Conservation (phyloP, 768 basidiomycete genomes). For the Steccherinum ochraceum region DNA sequence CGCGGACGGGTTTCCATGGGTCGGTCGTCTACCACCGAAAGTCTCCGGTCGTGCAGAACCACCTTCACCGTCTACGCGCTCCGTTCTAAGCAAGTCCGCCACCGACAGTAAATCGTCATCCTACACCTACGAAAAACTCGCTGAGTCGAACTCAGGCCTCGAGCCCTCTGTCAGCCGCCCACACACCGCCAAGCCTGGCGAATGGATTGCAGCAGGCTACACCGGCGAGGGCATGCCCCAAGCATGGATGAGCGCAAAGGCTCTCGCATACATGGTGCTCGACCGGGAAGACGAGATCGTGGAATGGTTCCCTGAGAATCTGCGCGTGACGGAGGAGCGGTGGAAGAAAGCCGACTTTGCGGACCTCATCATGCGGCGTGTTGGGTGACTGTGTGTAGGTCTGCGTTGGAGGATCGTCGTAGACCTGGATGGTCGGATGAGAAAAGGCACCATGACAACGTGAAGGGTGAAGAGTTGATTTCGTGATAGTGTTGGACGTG, state of each 20-base stretch:
- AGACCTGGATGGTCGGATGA: too few relatives aligned
- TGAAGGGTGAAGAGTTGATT: too few relatives aligned
- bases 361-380: conserved; percentile 17
- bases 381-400: not conserved
- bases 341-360: conserved; percentile 40
- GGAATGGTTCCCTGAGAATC: conserved; percentile 46
- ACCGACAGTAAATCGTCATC: not conserved
- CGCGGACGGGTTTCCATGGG: conserved; percentile 61
- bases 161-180: too few relatives aligned
- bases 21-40: conserved; percentile 50
- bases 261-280: conserved; percentile 55
- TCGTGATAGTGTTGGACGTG: too few relatives aligned
- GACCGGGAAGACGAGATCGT: conserved; percentile 25
- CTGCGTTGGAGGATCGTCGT: too few relatives aligned
- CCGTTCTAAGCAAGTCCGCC: not conserved
- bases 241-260: conserved; percentile 57
- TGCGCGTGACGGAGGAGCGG: conserved; percentile 41
- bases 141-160: not conserved
- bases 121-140: not conserved
- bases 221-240: conserved; percentile 72
- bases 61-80: not conserved
- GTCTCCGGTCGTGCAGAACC: conserved; percentile 38
- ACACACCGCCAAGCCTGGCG: conserved; percentile 36
- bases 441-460: too few relatives aligned
- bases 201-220: conserved; percentile 71